These are phyloP conservation scores for Apodospora peruviana DNA, from an alignment of 495 filamentous ascomycete genomes.

Conservation along the genomic window DNA sequence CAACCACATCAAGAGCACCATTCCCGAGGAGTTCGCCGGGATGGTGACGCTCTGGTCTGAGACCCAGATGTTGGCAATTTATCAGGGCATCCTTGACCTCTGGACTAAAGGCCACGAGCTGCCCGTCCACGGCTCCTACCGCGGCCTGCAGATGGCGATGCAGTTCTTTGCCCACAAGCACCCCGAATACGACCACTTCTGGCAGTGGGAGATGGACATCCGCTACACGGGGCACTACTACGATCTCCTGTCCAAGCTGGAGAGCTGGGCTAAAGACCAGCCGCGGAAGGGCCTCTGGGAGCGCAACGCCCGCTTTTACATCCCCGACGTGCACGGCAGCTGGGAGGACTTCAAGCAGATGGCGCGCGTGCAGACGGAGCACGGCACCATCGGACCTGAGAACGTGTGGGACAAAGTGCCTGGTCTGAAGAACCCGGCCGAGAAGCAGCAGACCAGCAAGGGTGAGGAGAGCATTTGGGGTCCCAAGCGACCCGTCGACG, in stretches of 20 bases:
- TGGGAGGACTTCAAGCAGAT: constrained; percentile 93
- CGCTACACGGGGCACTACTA: constrained; percentile 97
- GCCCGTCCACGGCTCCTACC: constrained; percentile 85
- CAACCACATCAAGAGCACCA: constrained; percentile 54
- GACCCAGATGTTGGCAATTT: constrained; percentile 82
- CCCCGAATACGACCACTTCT: constrained; percentile 91
- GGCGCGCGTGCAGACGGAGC: constrained; percentile 84
- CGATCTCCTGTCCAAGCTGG: constrained; percentile 72
- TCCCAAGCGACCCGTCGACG: constrained; percentile 60
- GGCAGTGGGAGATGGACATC: constrained; percentile 99
- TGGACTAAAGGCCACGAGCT: constrained; percentile 58
- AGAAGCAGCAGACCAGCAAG: constrained; percentile 18
- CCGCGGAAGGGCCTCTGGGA: constrained; percentile 93
- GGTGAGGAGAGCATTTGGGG: constrained; percentile 80
- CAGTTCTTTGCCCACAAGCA: constrained; percentile 87
- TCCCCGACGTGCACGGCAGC: constrained; percentile 78
- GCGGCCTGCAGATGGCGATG: constrained; percentile 86
- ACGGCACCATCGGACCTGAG: constrained; percentile 66
- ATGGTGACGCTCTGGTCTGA: constrained; percentile 90
- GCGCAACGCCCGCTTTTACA: constrained; percentile 83
- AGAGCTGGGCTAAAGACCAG: constrained; percentile 71
- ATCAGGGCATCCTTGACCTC: constrained; percentile 73
- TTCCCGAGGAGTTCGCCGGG: constrained; percentile 83
- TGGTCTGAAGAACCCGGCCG: constrained; percentile 24
- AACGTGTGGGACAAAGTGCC: constrained; percentile 59